phyloP scores from a whole-genome alignment of 1,284 basidiomycete genomes.

The Spongiforma sp. region DNA sequence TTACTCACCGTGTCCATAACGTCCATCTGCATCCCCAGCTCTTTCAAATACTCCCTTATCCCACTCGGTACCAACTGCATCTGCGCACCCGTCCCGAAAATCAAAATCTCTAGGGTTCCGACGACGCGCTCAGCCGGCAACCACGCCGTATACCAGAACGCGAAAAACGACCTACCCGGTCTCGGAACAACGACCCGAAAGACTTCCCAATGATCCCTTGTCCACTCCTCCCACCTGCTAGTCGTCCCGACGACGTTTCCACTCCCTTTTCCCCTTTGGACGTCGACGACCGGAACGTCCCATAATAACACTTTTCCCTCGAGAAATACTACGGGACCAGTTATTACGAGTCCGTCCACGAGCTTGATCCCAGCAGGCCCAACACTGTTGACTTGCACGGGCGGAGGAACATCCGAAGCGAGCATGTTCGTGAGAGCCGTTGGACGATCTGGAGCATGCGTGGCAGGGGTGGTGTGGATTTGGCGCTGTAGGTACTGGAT shows the following conservation, averaged over 20 bases:
- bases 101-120: conserved; percentile 73
- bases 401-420: conserved; percentile 66
- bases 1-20: conserved; percentile 86
- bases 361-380: conserved; percentile 66
- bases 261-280: no score
- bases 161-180: conserved; percentile 67
- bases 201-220: conserved; percentile 72
- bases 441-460: conserved; percentile 26
- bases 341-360: conserved; percentile 77
- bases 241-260: background rate
- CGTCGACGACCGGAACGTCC: conserved; percentile 68
- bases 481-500: background rate
- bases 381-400: conserved; percentile 73
- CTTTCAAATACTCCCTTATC: conserved; percentile 73
- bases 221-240: conserved; percentile 67
- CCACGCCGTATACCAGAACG: no score
- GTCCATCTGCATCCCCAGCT: conserved; percentile 89
- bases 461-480: conserved; percentile 24
- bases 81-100: conserved; percentile 86
- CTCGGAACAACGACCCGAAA: conserved; percentile 85
- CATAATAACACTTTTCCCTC: conserved; percentile 90
- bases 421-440: conserved; percentile 70
- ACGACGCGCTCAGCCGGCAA: background rate
- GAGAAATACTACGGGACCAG: conserved; percentile 82
- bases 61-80: conserved; percentile 74